Evolutionary conservation across 225 moss, liverwort and hornwort genomes (phyloP), one percentile per base, ranked within the genome.

Genomic region (Neckera pumila): DNA sequence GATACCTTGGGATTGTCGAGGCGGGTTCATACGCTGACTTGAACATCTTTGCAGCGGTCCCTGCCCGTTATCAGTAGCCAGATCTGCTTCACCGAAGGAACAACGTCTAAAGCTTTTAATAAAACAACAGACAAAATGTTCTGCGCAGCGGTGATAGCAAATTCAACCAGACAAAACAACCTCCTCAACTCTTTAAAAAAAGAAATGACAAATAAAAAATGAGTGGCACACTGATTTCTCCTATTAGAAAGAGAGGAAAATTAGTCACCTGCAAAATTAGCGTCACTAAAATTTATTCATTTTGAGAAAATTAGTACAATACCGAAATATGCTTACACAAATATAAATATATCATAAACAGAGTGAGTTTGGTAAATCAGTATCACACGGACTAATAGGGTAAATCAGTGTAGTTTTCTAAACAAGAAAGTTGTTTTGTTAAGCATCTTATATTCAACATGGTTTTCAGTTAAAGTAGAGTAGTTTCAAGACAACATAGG

Each of bases 11-110:
- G 84, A 51, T 77, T 58, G 84, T 75, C 82, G 86, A 87, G 89
- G 63, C 47, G 42, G 78, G 72, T 34, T 88, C 79, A 90, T 72
- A 72, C 92, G 93, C 59, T 88, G 93, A 77, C 94, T 93, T 38
- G 89, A 80, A 66, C 90, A 90, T 83, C 93, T 90, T 83, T 74
- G 89, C 69, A 94, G 69, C 63, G 64, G 54, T 61, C 88, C 83
- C 58, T 88, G 88, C 49, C 73, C 91, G 72, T 79, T 17, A 71
- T 42, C 81, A 64, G 28, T 27, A 75, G 38, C 33, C 81, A n/a
- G 38, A 60, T 67, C 88, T 84, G 84, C 36, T 45, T 40, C 83
- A 69, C 59, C n/a, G 27, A 84, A 49, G 57, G 33, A 82, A 53
- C 74, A 57, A 76, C 38, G 57, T 56, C 42, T 21, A 45, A 20